Base-by-base conservation (phyloP, 192 early-diverging fungal species). In the Jimgerdemannia lactiflua region DNA sequence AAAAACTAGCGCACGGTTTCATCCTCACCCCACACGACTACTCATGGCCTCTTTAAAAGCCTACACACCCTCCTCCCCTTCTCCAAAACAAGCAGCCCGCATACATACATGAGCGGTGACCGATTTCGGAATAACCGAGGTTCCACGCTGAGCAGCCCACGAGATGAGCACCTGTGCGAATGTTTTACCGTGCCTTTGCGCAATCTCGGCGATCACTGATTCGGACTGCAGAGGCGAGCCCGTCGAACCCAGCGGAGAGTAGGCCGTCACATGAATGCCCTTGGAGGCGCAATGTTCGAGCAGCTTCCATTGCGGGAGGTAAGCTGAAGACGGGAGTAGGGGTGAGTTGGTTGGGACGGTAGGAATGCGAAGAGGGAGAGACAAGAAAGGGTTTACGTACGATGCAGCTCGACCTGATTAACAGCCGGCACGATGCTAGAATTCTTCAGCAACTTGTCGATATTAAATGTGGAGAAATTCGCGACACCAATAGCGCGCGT, bases 361-460 rank as follows among this genome's bases (percentile, higher is more conserved):
- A 11, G n/a, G n/a, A n/a, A n/a, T n/a, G n/a, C n/a, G n/a, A n/a
- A n/a, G 39, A 40, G 71, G 9, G 43, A 75, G 9, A 11, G 42
- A 69, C 29, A 4, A 66, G 19, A 65, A 17, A 89, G 11, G n/a
- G 87, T 86, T 65, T 89, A 83, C 81, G 85, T 88, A 39, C 92
- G 94, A 75, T 95, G 94, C 59, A 93, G 78, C 81, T 97, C 95
- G 63, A 94, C 82, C 81, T 98, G 95, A 86, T 94, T 93, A 59
- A 91, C 93, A 64, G 90, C 94, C 17, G 97, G 97, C 39, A 87
- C 76, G 59, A 96, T 89, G 66, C 84, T 86, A 65, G 81, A 71
- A 6, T 80, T 83, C 7, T 4, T 19, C 4, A 97, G 75, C 64
- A 98, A 80, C 72, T 91, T 85, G 69, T 93, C 84, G 20, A 95